A percentile compares a stretch with the other conserved stretches of the same genome.
Conservation (phyloP, 2,329 filamentous ascomycete species). For the Lasiodiplodia citricola region DNA sequence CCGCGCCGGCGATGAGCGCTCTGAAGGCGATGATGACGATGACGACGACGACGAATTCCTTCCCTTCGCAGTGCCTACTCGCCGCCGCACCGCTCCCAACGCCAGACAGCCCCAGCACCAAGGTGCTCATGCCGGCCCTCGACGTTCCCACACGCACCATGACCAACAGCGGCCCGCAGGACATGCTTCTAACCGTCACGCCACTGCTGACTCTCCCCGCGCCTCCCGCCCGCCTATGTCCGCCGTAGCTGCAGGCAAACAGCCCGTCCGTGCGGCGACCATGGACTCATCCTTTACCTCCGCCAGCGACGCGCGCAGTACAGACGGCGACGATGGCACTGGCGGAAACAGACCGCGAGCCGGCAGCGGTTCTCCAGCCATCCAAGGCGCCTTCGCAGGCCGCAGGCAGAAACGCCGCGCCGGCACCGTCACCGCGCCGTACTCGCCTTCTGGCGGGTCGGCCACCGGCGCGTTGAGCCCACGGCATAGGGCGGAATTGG, state of each 20-base stretch:
- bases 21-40: slow-evolving; percentile 55
- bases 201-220: neutral
- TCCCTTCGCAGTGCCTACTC: slow-evolving; percentile 46
- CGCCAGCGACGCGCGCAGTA: slow-evolving; percentile 21
- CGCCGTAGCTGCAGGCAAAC: slow-evolving; percentile 23
- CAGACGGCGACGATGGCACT: slow-evolving; percentile 3
- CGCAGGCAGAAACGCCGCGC: slow-evolving; percentile 18
- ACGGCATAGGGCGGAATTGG: slow-evolving; percentile 63
- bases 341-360: neutral
- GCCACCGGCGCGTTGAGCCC: slow-evolving; percentile 48
- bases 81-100: slow-evolving; percentile 19
- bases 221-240: slow-evolving; percentile 2
- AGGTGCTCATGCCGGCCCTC: neutral
- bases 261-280: slow-evolving; percentile 14
- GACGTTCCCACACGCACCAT: slow-evolving; percentile 1
- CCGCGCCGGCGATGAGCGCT: slow-evolving; percentile 18
- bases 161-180: neutral
- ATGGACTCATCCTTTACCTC: slow-evolving; percentile 23
- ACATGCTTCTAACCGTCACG: neutral
- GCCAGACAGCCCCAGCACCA: neutral
- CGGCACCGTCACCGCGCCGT: slow-evolving; percentile 9
- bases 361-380: neutral
- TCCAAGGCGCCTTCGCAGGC: slow-evolving; percentile 6
- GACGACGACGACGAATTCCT: slow-evolving; percentile 55
- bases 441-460: neutral